Conservation (phyloP, 495 filamentous ascomycete genomes). For the Cercophora newfieldiana region DNA sequence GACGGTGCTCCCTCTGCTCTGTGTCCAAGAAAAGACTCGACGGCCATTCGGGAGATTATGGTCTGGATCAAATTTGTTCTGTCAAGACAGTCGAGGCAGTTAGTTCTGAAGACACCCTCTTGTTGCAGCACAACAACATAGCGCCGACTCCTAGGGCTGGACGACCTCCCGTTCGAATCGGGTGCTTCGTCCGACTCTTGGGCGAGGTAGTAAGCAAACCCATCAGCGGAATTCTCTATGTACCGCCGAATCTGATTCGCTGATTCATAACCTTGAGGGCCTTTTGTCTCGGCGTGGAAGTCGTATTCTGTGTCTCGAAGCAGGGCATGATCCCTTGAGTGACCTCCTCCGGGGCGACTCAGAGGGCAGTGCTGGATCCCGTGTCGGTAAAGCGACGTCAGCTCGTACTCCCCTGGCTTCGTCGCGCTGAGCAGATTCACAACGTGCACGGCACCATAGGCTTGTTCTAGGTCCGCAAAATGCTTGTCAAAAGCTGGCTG, state of each 20-base stretch:
- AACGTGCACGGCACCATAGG: conserved; percentile 87
- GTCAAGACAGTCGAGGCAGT: conserved; percentile 95
- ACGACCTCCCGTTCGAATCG: conserved; percentile 19
- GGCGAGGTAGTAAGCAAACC: conserved; percentile 88
- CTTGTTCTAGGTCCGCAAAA: conserved; percentile 76
- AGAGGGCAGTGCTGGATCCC: conserved; percentile 72
- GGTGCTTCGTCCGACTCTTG: conserved; percentile 60
- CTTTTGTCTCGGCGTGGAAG: conserved; percentile 91
- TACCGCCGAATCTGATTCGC: conserved; percentile 73
- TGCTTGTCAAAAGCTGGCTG: conserved; percentile 96
- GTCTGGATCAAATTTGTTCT: conserved; percentile 96
- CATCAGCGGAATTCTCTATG: conserved; percentile 73
- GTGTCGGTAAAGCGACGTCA: conserved; percentile 73
- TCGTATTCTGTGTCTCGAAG: conserved; percentile 83
- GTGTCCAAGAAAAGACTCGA: conserved; percentile 75
- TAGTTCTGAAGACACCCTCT: conserved; percentile 91
- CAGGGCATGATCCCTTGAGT: conserved; percentile 64
- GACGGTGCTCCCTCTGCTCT: conserved; percentile 62
- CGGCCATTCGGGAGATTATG: conserved; percentile 86
- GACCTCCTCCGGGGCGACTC: conserved; percentile 47
- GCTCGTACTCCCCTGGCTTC: conserved; percentile 77
- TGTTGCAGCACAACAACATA: conserved; percentile 80
- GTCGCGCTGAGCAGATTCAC: conserved; percentile 88
- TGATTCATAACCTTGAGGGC: conserved; percentile 82
- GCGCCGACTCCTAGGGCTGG: conserved; percentile 39